Evolutionary conservation across 1,284 basidiomycete genomes (phyloP).

Genomic region (Mycena citricolor): DNA sequence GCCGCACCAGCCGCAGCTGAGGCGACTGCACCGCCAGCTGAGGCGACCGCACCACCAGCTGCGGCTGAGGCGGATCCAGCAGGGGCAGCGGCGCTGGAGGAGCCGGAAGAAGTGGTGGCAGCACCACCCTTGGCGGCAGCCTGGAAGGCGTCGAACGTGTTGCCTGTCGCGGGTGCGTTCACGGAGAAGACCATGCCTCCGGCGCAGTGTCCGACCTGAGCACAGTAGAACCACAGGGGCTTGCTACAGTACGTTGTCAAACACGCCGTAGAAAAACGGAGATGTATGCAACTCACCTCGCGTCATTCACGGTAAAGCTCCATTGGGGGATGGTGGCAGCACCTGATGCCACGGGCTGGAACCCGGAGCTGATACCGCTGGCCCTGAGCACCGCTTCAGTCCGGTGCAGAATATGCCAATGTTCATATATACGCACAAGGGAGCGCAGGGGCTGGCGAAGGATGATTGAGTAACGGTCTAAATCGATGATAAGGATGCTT

Average conservation of each 20-base stretch:
- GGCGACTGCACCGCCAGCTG: slow-evolving; percentile 24
- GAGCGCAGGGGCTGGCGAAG: slow-evolving; percentile 47
- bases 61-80: slow-evolving; percentile 19
- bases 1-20: slow-evolving; percentile 25
- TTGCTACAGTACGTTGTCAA: slow-evolving; percentile 16
- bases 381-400: slow-evolving; percentile 9
- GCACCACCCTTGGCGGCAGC: slow-evolving; percentile 24
- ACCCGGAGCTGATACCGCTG: slow-evolving; percentile 48
- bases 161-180: slow-evolving; percentile 42
- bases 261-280: neutral
- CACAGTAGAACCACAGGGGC: slow-evolving; percentile 56
- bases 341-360: slow-evolving; percentile 32
- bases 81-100: slow-evolving; percentile 20
- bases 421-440: slow-evolving; percentile 22
- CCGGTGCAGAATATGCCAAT: neutral
- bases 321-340: slow-evolving; percentile 35
- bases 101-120: slow-evolving; percentile 15
- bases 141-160: slow-evolving; percentile 47
- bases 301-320: slow-evolving; percentile 39
- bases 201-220: slow-evolving; percentile 43
- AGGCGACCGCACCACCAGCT: slow-evolving; percentile 21
- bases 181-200: slow-evolving; percentile 55
- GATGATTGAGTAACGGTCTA: slow-evolving; percentile 60
- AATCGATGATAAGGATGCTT: neutral
- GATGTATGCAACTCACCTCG: slow-evolving; percentile 8